Evolutionary conservation across 192 early-diverging fungal species (phyloP).

Genomic region (Powellomyces hirtus): DNA sequence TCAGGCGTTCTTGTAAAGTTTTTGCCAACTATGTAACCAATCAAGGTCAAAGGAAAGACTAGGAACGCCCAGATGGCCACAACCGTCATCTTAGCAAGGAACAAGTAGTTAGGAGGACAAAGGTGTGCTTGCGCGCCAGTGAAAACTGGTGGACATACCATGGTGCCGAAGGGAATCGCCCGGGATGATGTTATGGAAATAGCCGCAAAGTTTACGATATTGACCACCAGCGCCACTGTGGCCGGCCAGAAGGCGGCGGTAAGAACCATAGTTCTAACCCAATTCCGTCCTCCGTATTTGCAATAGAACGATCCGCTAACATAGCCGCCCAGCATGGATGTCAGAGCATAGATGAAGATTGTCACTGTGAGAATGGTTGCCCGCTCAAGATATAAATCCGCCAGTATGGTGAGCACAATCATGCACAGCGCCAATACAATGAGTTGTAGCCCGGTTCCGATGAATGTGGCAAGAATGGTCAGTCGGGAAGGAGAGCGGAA

Average conservation of each 20-base stretch:
- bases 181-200: conserved; percentile 77
- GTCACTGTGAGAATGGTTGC: conserved; percentile 73
- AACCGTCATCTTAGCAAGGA: conserved; percentile 56
- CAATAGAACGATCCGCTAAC: conserved; percentile 64
- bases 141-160: conserved; percentile 46
- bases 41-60: conserved; percentile 78
- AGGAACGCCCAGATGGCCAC: conserved; percentile 80
- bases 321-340: conserved; percentile 68
- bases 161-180: conserved; percentile 84
- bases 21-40: conserved; percentile 72
- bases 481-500: conserved; percentile 83
- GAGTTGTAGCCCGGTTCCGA: conserved; percentile 77
- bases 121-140: not conserved
- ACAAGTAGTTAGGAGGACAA: not conserved
- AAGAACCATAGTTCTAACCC: conserved; percentile 64
- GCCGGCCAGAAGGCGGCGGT: conserved; percentile 72
- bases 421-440: conserved; percentile 29
- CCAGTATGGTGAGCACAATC: conserved; percentile 36
- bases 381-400: conserved; percentile 49
- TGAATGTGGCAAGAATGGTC: conserved; percentile 72
- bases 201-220: conserved; percentile 82
- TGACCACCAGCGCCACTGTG: conserved; percentile 48
- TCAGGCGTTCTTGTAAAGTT: conserved; percentile 60
- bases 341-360: conserved; percentile 78
- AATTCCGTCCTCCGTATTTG: conserved; percentile 55